Conservation (phyloP, 2,329 filamentous ascomycete genomes). For the Lecanicillium sp. region DNA sequence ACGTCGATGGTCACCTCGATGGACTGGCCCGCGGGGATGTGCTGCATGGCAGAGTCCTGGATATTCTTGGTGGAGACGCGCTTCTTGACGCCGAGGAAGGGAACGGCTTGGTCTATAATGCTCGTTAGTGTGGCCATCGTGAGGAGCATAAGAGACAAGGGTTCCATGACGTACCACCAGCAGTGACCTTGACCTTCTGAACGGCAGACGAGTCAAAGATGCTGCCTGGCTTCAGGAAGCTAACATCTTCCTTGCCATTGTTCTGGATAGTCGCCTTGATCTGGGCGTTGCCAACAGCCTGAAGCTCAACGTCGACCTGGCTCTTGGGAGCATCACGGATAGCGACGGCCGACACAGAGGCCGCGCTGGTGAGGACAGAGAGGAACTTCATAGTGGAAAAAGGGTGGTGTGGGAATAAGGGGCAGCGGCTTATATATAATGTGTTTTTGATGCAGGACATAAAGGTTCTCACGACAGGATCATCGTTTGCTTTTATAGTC, state of each 20-base stretch:
- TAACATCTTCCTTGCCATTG: constrained; percentile 37
- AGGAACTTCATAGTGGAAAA: constrained; percentile 8
- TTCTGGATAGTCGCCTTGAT: constrained; percentile 45
- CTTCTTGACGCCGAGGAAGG: constrained; percentile 46
- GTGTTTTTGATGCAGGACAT: not conserved
- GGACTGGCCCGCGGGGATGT: constrained; percentile 37
- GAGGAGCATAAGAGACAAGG: not conserved
- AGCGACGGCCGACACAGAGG: constrained; percentile 27
- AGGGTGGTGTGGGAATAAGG: not conserved
- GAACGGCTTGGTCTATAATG: constrained; percentile 30
- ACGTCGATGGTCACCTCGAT: constrained; percentile 45
- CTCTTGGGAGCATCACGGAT: constrained; percentile 20
- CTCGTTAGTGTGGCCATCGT: not conserved
- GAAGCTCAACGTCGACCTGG: constrained; percentile 34
- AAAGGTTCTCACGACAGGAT: constrained; percentile 5
- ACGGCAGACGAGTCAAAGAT: constrained; percentile 41
- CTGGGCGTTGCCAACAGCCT: constrained; percentile 38
- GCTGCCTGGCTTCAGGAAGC: constrained; percentile 43
- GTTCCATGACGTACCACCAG: constrained; percentile 29
- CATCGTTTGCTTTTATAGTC: not conserved
- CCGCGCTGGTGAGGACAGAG: constrained; percentile 17
- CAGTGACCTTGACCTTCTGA: constrained; percentile 42
- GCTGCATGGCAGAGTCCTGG: constrained; percentile 38
- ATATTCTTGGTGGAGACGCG: constrained; percentile 37
- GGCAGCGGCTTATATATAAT: not conserved